A percentile compares a stretch with the other conserved stretches of the same genome.
Evolutionary conservation across 1,284 basidiomycete species (phyloP).

Genomic region (Moniliophthora roreri): DNA sequence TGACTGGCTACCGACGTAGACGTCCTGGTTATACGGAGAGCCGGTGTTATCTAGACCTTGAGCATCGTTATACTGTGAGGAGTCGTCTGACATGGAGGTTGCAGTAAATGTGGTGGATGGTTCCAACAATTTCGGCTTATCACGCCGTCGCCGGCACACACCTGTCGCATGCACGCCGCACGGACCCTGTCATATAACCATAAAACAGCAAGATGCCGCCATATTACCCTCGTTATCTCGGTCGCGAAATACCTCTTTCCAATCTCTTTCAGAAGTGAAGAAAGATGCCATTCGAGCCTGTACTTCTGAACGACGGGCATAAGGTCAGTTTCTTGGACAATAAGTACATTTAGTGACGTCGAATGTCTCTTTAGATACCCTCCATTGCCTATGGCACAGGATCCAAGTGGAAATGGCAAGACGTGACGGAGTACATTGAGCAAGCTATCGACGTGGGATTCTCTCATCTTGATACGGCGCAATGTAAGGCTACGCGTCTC

Average conservation of each 20-base stretch:
- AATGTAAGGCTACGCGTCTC: constrained; percentile 28
- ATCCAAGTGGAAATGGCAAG: constrained; percentile 21
- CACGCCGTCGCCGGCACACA: no score
- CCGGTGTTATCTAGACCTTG: no score
- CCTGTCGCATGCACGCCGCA: no score
- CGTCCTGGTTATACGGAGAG: background rate
- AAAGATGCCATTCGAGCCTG: constrained; percentile 21
- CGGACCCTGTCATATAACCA: no score
- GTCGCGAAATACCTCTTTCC: no score
- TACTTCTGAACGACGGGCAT: constrained; percentile 18
- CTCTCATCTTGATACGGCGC: constrained; percentile 48
- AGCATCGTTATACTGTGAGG: no score
- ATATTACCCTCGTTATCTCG: no score
- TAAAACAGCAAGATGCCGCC: no score
- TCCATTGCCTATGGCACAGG: constrained; percentile 30
- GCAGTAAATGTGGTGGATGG: no score
- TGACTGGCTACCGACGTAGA: background rate
- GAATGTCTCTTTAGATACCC: constrained; percentile 21
- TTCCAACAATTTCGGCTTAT: no score
- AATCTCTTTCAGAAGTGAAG: no score
- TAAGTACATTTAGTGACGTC: background rate
- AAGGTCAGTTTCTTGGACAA: background rate
- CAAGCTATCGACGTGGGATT: constrained; percentile 48
- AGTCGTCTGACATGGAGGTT: no score
- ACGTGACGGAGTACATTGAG: constrained; percentile 31